Evolutionary conservation across 345 rosid species (phyloP).

Genomic region (Rubroshorea leprosula): DNA sequence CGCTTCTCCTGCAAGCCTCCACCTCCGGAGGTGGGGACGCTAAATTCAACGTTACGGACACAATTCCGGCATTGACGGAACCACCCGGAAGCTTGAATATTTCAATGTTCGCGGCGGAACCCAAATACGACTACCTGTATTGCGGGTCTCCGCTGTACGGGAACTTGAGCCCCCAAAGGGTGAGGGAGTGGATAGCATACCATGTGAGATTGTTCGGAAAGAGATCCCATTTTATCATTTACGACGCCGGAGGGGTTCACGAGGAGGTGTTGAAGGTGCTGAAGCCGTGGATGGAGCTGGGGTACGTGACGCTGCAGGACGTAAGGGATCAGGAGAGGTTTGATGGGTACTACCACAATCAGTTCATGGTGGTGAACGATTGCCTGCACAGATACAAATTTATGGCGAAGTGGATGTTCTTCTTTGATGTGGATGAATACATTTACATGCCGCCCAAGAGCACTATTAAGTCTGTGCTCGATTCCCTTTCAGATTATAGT

Average conservation of each 20-base stretch:
- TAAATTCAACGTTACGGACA: constrained; percentile 48
- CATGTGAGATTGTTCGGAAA: constrained; percentile 67
- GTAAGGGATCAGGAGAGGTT: constrained; percentile 77
- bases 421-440: constrained; percentile 85
- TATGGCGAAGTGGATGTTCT: constrained; percentile 81
- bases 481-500: constrained; percentile 48
- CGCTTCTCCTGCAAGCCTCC: constrained; percentile 56
- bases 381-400: constrained; percentile 78
- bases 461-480: constrained; percentile 51
- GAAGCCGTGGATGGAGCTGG: constrained; percentile 89
- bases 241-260: constrained; percentile 88
- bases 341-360: constrained; percentile 91
- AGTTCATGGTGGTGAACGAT: constrained; percentile 86
- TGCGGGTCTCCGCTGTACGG: constrained; percentile 89
- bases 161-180: constrained; percentile 65
- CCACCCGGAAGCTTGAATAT: constrained; percentile 37
- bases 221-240: constrained; percentile 69
- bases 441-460: constrained; percentile 50
- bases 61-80: constrained; percentile 47
- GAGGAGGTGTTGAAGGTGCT: constrained; percentile 66
- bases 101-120: constrained; percentile 30
- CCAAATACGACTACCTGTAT: constrained; percentile 73
- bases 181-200: constrained; percentile 86
- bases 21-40: constrained; percentile 67
- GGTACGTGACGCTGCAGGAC: constrained; percentile 76